Percentiles rank a stretch among this genome's conserved stretches.
Conservation (phyloP, 1,284 basidiomycete species). For the Cryptococcus sp. region DNA sequence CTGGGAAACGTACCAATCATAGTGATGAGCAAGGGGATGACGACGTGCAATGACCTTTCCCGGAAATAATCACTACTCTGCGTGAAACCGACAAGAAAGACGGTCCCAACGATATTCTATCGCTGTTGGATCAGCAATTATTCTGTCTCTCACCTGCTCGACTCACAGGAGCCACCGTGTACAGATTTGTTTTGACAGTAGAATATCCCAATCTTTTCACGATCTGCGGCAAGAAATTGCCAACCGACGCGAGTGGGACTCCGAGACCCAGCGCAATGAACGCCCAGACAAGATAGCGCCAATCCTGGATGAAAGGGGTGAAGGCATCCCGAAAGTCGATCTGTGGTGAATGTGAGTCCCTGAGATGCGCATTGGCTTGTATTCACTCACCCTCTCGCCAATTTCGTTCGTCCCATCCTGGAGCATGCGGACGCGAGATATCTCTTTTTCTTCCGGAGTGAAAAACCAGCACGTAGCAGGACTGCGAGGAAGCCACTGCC, state of each 20-base stretch:
- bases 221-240: slow-evolving; percentile 61
- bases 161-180: slow-evolving; percentile 52
- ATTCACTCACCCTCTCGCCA: slow-evolving; percentile 52
- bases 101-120: slow-evolving; percentile 54
- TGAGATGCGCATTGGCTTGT: too few species aligned
- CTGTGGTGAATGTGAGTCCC: too few species aligned
- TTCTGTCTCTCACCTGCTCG: slow-evolving; percentile 29
- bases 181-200: slow-evolving; percentile 34
- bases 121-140: slow-evolving; percentile 31
- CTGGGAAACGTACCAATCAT: slow-evolving; percentile 3
- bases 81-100: slow-evolving; percentile 56
- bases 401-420: slow-evolving; percentile 58
- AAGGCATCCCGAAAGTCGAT: slow-evolving; percentile 53
- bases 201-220: slow-evolving; percentile 51
- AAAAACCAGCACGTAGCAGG: slow-evolving; percentile 56
- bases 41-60: slow-evolving; percentile 7
- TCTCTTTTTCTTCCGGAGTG: slow-evolving; percentile 55
- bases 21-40: slow-evolving; percentile 5
- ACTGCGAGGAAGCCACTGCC: slow-evolving; percentile 56
- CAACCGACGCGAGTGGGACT: slow-evolving; percentile 58
- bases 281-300: slow-evolving; percentile 52
- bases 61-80: slow-evolving; percentile 48
- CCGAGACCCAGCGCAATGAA: slow-evolving; percentile 55
- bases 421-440: slow-evolving; percentile 57
- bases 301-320: slow-evolving; percentile 55